Conservation (phyloP, 345 rosid species). For the Dimocarpus longan region DNA sequence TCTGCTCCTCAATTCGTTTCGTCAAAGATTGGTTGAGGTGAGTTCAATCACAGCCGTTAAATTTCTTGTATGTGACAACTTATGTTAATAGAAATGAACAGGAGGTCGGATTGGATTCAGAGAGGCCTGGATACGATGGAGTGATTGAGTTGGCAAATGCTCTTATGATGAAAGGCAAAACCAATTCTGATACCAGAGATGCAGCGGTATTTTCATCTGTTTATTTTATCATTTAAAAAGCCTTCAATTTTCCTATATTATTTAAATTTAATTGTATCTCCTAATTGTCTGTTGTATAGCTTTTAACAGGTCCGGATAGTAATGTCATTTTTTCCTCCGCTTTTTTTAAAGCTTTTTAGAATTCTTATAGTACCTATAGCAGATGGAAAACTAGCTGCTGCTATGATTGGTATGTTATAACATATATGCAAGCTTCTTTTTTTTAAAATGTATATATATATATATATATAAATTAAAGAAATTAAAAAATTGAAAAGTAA, state of each 20-base stretch:
- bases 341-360: constrained; percentile 65
- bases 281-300: neutral
- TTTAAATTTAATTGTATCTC: no score
- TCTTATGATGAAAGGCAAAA: constrained; percentile 61
- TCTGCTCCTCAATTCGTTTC: constrained; percentile 62
- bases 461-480: no score
- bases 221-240: neutral
- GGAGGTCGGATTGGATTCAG: constrained; percentile 97
- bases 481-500: neutral
- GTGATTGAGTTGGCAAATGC: constrained; percentile 73
- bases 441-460: no score
- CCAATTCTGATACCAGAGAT: constrained; percentile 57
- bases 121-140: constrained; percentile 82
- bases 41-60: constrained; percentile 14
- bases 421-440: neutral
- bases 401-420: constrained; percentile 81
- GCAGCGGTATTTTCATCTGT: constrained; percentile 52
- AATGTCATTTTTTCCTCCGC: constrained; percentile 76
- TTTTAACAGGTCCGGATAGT: constrained; percentile 64
- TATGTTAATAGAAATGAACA: constrained; percentile 37
- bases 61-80: neutral
- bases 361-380: constrained; percentile 67
- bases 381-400: constrained; percentile 74
- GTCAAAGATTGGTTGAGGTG: constrained; percentile 74
- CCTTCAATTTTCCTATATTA: neutral